Evolutionary conservation across 129 eudicot species (phyloP).

Genomic region (Flaveria trinervia): DNA sequence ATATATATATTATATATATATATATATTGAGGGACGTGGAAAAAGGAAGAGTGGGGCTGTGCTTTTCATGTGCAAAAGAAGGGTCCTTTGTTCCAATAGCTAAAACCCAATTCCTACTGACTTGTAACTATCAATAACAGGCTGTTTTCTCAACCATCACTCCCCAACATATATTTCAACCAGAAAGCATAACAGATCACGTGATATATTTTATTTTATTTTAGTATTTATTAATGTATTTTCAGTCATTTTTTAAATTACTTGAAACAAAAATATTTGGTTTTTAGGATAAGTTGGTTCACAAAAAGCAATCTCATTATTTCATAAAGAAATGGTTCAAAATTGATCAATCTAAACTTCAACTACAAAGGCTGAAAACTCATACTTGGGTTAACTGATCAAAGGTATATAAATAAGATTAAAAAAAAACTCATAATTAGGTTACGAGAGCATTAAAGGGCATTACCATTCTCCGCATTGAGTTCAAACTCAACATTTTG

Average conservation of each 20-base stretch:
- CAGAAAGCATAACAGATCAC: not conserved
- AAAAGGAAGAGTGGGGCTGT: conserved; percentile 25
- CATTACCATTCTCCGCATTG: too few species aligned
- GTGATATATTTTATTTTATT: not conserved
- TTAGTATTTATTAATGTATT: not conserved
- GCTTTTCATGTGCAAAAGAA: conserved; percentile 36
- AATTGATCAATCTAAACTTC: too few species aligned
- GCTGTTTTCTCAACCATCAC: conserved; percentile 24
- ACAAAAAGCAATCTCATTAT: not conserved
- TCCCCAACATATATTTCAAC: conserved; percentile 12
- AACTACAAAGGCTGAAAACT: too few species aligned
- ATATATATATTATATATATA: conserved; percentile 6
- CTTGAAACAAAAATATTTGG: not conserved
- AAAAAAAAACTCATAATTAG: too few species aligned
- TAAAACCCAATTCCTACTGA: conserved; percentile 28
- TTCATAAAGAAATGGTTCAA: too few species aligned
- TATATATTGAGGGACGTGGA: conserved; percentile 15
- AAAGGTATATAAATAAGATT: too few species aligned
- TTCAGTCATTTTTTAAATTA: not conserved
- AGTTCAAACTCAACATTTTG: too few species aligned
- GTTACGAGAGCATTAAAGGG: too few species aligned
- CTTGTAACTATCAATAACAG: conserved; percentile 34
- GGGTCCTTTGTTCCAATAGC: conserved; percentile 29
- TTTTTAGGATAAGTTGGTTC: not conserved
- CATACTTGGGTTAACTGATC: too few species aligned